A percentile compares a stretch with the other conserved stretches of the same genome.
Conservation (phyloP, 1,284 basidiomycete species). For the Boletellus sp. region DNA sequence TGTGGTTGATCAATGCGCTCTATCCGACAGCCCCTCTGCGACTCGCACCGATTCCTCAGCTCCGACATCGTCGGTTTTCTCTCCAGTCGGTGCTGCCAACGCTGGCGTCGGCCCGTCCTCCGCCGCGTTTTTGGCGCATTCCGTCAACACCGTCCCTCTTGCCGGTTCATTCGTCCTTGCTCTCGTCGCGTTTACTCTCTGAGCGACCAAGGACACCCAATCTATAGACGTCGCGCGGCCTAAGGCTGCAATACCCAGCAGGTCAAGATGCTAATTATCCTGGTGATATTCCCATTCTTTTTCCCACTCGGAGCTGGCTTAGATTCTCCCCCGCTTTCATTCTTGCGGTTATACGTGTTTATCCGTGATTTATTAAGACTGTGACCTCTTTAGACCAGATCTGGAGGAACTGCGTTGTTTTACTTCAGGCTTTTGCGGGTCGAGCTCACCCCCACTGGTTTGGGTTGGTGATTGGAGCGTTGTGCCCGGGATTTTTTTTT, state of each 20-base stretch:
- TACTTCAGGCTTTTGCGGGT: slow-evolving; percentile 4
- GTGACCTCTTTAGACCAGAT: slow-evolving; percentile 9
- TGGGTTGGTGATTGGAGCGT: slow-evolving; percentile 4
- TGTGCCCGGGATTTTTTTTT: slow-evolving; percentile 3
- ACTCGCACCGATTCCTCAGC: slow-evolving; percentile 1
- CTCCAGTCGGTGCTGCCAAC: slow-evolving; percentile 51
- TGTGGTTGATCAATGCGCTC: background rate
- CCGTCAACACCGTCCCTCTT: slow-evolving; percentile 15
- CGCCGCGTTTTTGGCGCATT: slow-evolving; percentile 19
- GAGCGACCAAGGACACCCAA: slow-evolving; percentile 7
- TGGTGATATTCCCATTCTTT: slow-evolving; percentile 18
- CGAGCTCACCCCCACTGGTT: slow-evolving; percentile 13
- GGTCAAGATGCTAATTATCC: slow-evolving; percentile 16
- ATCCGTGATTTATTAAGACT: slow-evolving; percentile 17
- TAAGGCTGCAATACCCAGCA: slow-evolving; percentile 15
- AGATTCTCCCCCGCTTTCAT: slow-evolving; percentile 2
- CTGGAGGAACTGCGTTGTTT: slow-evolving; percentile 10
- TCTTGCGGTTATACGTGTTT: slow-evolving; percentile 11
- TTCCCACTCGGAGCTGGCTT: slow-evolving; percentile 11
- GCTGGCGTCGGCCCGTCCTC: slow-evolving; percentile 48
- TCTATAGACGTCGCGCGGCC: background rate
- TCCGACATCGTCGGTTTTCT: slow-evolving; percentile 14
- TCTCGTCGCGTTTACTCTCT: slow-evolving; percentile 17
- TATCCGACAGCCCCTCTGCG: background rate
- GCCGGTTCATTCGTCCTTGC: slow-evolving; percentile 16